Evolutionary conservation across 768 basidiomycete species (phyloP), one percentile per base, ranked within the genome.

Genomic region (Fistulinella prunicolor): DNA sequence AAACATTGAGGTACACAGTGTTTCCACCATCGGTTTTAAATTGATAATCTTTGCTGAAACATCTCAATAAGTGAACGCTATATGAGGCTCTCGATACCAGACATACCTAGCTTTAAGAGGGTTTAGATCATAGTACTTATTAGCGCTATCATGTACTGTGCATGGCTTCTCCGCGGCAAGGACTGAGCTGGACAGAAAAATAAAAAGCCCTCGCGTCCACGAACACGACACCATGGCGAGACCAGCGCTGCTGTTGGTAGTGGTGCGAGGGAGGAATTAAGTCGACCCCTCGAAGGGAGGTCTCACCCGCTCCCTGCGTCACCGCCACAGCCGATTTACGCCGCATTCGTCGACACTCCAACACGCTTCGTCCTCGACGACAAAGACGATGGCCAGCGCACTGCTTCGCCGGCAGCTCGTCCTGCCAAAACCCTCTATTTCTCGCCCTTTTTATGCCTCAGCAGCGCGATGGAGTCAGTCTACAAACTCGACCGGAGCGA

Each of bases 41-140:
- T 47, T 76, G 65, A 58, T 86, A 84, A 65, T 90, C 86, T 56
- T 78, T 79, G 52, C 86, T 89, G 62, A 26, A 61, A 38, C 42
- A 56, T 4, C 13, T 8, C 29, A 38, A 24, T 61, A 20, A 55
- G 55, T 44, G 24, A 23, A 40, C 21, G 22, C n/a, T 16, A 24
- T 12, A 20, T 7, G 19, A 42, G 14, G 9, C n/a, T 6, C 10
- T 10, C 4, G 14, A 30, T 23, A 9, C 32, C 0, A 49, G 24
- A 53, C 73, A 49, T 65, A 87, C 86, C 69, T 78, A 38, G 79
- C 63, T 55, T 70, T 78, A 32, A 90, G 74, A 17, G 79, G 70
- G 57, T 70, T 87, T 41, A 90, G 67, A 62, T 89, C 83, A 51
- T 82, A 90, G 65, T 73, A 85, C 28, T 77, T 79, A 22, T 77